Base-by-base conservation (phyloP, 306 rosid species). In the Oxytropis ochrocephala region DNA sequence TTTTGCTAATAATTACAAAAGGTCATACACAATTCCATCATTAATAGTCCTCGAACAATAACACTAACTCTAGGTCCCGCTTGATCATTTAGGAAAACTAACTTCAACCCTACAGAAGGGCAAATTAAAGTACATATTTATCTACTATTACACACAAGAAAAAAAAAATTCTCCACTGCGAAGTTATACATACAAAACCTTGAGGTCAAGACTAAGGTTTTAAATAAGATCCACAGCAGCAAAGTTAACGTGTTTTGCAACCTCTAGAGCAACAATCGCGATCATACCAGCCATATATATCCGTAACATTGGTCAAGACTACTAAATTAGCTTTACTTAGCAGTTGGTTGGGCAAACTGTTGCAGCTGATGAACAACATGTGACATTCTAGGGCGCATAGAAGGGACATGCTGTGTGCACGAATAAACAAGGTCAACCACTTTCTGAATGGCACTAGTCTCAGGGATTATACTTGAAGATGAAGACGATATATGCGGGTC, bases 331-430 rank as follows among this genome's bases (percentile, higher is more conserved):
- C 69, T 75, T 74, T 50, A 87, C 78, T 85, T 89, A 30, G 52
- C 57, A 36, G 86, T 83, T 30, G 88, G 80, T 76, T 80, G 86
- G 4, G 88, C 81, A 62, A 89, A 71, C 79, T 88, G 97, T 64
- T 92, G 97, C 54, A 92, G 74, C 82, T 94, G 99, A 83, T 88
- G 99, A 76, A 94, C 99, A 76, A 94, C 95, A 46, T 94, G 99
- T 13, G 99, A 94, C 99, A 91, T 94, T 80, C 99, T 77, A 2
- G 99, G 99, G 19, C 97, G 96, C 96, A 91, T 94, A 13, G 96
- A 94, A 10, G 99, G 99, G 41, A 91, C 97, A 74, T 94, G 94
- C 71, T 94, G 99, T 0, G 99, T 94, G 86, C 99, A 94, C 2
- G 99, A 90, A 82, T 94, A 94, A 43, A 94, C 99, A 2, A 94